These are phyloP conservation scores for Posidonia australis DNA, from an alignment of 106 monocot species.

Conservation along the genomic window DNA sequence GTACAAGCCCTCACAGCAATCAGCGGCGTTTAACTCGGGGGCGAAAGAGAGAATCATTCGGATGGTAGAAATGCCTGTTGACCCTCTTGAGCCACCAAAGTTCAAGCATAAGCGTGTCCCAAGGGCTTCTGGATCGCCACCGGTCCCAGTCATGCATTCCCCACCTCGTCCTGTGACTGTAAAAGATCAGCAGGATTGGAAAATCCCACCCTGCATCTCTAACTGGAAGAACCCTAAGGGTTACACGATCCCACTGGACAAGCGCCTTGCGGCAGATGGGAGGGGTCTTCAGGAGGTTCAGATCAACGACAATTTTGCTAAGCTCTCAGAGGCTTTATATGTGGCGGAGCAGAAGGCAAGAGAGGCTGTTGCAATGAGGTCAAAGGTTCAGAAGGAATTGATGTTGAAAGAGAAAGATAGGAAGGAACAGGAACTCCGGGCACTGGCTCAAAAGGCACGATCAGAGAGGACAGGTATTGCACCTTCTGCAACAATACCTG, in stretches of 20 bases:
- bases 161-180: slow-evolving; percentile 93
- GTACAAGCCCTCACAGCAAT: slow-evolving; percentile 86
- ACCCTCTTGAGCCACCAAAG: slow-evolving; percentile 94
- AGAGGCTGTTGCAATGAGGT: slow-evolving; percentile 87
- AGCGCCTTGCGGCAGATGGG: slow-evolving; percentile 87
- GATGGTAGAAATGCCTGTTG: slow-evolving; percentile 89
- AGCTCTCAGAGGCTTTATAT: slow-evolving; percentile 78
- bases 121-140: slow-evolving; percentile 78
- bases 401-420: slow-evolving; percentile 87
- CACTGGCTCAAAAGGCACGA: slow-evolving; percentile 75
- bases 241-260: slow-evolving; percentile 92
- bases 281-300: slow-evolving; percentile 94
- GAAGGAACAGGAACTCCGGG: slow-evolving; percentile 87
- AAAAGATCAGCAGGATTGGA: slow-evolving; percentile 96
- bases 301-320: slow-evolving; percentile 95
- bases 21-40: slow-evolving; percentile 86
- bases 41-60: slow-evolving; percentile 85
- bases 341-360: slow-evolving; percentile 94
- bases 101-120: slow-evolving; percentile 98
- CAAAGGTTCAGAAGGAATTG: slow-evolving; percentile 87
- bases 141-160: slow-evolving; percentile 93
- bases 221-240: slow-evolving; percentile 99
- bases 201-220: slow-evolving; percentile 98
- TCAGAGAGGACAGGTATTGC: slow-evolving; percentile 78
- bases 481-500: slow-evolving; percentile 34